Conservation (phyloP, 345 rosid species). For the Eutrema heterophyllum region DNA sequence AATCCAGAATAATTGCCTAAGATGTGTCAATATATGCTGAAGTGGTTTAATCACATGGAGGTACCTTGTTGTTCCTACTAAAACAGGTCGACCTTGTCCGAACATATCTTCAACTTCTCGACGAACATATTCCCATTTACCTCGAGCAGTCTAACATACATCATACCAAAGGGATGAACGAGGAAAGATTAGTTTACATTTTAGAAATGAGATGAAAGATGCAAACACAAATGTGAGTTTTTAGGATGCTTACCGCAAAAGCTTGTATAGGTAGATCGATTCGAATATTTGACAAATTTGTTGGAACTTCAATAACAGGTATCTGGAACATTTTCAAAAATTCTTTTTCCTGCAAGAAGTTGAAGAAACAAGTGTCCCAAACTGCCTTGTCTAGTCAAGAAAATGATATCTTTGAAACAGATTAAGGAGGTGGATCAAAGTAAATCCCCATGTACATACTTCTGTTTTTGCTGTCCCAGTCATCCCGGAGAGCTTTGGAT, state of each 20-base stretch:
- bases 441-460: constrained; percentile 37
- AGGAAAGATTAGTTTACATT: not conserved
- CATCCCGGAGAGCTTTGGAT: constrained; percentile 96
- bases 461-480: constrained; percentile 99
- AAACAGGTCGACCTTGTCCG: constrained; percentile 90
- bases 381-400: not conserved
- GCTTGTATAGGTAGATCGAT: constrained; percentile 89
- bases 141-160: constrained; percentile 68
- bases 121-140: constrained; percentile 88
- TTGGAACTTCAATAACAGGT: constrained; percentile 93
- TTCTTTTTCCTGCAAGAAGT: constrained; percentile 70
- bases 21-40: constrained; percentile 3
- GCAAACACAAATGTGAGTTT: not conserved
- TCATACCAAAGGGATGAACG: constrained; percentile 13
- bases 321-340: constrained; percentile 87
- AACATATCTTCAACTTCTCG: constrained; percentile 92
- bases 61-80: constrained; percentile 96
- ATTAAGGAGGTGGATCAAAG: constrained; percentile 1
- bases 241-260: constrained; percentile 63
- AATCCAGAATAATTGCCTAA: not conserved
- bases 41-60: not conserved
- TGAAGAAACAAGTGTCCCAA: constrained; percentile 8
- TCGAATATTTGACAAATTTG: constrained; percentile 88
- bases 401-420: not conserved
- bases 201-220: not conserved